A percentile compares a stretch with the other conserved stretches of the same genome.
phyloP scores from a whole-genome alignment of 2,329 filamentous ascomycete species.

The Colletotrichum sp. region DNA sequence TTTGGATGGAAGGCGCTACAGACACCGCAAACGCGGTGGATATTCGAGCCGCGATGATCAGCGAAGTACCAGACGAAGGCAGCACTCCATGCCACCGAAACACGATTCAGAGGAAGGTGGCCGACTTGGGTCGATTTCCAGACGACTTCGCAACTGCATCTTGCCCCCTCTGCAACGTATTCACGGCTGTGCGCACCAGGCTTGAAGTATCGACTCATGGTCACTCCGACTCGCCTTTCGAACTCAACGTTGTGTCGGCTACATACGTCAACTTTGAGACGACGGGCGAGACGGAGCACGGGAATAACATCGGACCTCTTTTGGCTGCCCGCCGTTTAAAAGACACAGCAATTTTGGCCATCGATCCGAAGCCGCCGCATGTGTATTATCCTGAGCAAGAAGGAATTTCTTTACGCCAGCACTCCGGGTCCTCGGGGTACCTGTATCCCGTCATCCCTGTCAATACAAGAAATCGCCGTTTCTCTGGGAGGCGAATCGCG shows the following conservation, averaged over 20 bases:
- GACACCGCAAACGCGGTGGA: not conserved
- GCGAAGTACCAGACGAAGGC: not conserved
- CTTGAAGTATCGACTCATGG: not conserved
- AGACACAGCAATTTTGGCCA: not conserved
- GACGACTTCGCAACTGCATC: not conserved
- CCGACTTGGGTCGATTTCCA: not conserved
- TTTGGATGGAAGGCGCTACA: not conserved
- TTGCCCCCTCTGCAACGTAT: not conserved
- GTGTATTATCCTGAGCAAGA: not conserved
- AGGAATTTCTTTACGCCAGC: not conserved
- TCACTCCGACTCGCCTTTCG: not conserved
- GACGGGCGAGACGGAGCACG: not conserved
- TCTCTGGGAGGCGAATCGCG: not conserved
- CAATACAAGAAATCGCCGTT: not conserved
- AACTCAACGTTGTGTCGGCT: not conserved
- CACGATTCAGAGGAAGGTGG: not conserved
- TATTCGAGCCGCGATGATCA: not conserved
- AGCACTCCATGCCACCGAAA: not conserved
- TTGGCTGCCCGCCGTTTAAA: not conserved
- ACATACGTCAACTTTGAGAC: not conserved
- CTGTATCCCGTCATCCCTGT: not conserved
- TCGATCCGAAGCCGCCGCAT: not conserved
- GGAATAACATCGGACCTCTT: not conserved
- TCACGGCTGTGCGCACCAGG: not conserved
- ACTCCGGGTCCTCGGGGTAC: not conserved